These are phyloP conservation scores for Xerocomus amazonicus DNA, from an alignment of 1,284 basidiomycete genomes.

Conservation along the genomic window DNA sequence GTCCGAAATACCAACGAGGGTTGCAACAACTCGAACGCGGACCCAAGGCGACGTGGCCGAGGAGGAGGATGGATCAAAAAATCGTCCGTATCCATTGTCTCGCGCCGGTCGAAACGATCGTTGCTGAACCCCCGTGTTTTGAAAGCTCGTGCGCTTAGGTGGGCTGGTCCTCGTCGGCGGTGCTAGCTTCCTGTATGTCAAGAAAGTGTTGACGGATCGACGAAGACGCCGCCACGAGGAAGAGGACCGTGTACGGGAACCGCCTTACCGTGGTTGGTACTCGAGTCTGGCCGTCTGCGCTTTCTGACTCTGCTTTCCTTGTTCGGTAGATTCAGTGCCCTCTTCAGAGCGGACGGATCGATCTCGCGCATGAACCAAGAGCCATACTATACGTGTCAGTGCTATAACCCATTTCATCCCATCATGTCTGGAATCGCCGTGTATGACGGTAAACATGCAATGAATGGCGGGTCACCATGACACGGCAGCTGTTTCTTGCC, in stretches of 20 bases:
- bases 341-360: conserved; percentile 5
- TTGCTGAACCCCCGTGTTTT: neutral
- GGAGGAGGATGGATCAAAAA: conserved; percentile 15
- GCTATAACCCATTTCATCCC: neutral
- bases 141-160: conserved; percentile 25
- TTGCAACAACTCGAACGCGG: too few species aligned
- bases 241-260: conserved; percentile 11
- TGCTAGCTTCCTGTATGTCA: conserved; percentile 31
- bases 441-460: conserved; percentile 5
- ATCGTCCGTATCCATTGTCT: conserved; percentile 14
- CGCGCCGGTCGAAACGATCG: neutral
- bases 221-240: conserved; percentile 23
- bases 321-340: conserved; percentile 3
- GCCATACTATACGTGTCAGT: neutral
- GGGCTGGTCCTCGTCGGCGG: conserved; percentile 28
- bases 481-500: neutral
- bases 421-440: neutral
- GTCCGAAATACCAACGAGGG: neutral
- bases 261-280: neutral
- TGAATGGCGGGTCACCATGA: conserved; percentile 6
- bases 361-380: conserved; percentile 7
- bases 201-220: conserved; percentile 28
- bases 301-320: conserved; percentile 12
- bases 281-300: neutral
- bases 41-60: neutral